Evolutionary conservation across 805 yeast genomes (phyloP).

Genomic region (Candida manassasensis): DNA sequence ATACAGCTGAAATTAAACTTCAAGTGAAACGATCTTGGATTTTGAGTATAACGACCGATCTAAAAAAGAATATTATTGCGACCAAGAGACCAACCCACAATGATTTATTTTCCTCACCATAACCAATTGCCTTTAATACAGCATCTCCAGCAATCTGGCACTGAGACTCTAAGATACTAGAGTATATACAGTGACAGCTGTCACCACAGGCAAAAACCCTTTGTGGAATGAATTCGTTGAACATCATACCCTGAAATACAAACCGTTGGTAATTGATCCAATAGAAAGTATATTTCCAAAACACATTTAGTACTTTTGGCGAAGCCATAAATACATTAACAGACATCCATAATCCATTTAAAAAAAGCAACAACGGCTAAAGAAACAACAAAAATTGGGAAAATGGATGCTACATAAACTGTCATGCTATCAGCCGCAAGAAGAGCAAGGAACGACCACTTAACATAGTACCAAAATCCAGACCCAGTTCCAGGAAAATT

Average conservation of each 20-base stretch:
- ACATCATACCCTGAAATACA: constrained; percentile 42
- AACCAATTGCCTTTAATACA: constrained; percentile 27
- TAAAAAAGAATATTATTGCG: constrained; percentile 22
- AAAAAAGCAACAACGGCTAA: constrained; percentile 37
- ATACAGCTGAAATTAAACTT: too few relatives aligned
- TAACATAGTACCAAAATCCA: constrained; percentile 29
- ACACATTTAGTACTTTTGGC: constrained; percentile 26
- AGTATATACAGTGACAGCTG: constrained; percentile 32
- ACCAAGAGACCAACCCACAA: constrained; percentile 32
- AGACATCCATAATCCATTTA: constrained; percentile 42
- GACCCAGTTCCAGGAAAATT: constrained; percentile 25
- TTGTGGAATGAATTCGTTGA: constrained; percentile 28
- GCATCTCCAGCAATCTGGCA: constrained; percentile 31
- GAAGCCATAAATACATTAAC: constrained; percentile 38
- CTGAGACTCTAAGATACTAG: constrained; percentile 19
- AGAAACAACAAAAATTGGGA: constrained; percentile 34
- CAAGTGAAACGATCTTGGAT: background rate
- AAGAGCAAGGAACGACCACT: constrained; percentile 37
- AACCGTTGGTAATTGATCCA: constrained; percentile 39
- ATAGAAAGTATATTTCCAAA: constrained; percentile 39
- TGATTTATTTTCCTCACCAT: constrained; percentile 20
- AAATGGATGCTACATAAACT: constrained; percentile 27
- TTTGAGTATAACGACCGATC: constrained; percentile 23
- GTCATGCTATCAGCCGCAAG: constrained; percentile 42
- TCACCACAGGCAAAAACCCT: constrained; percentile 31